Evolutionary conservation across 2,329 filamentous ascomycete genomes (phyloP).

Genomic region (Trichoderma hamatum): DNA sequence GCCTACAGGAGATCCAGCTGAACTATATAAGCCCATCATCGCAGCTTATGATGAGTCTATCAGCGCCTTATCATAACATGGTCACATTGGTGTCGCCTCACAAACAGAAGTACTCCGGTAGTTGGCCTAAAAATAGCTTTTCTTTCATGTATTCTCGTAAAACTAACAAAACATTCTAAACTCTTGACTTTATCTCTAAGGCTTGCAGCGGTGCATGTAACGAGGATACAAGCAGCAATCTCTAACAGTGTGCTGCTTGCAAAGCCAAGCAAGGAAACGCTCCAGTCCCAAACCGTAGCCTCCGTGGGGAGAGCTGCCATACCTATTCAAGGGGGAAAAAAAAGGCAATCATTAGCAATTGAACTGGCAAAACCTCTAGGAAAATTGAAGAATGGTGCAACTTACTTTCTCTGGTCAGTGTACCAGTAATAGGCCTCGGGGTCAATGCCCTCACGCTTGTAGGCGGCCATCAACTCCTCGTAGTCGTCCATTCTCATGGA

Average conservation of each 20-base stretch:
- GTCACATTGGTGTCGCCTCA: no score
- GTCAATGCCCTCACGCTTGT: conserved; percentile 83
- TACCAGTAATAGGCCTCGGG: conserved; percentile 96
- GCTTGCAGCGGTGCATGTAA: conserved; percentile 79
- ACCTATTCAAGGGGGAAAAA: conserved; percentile 40
- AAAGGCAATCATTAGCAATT: not conserved
- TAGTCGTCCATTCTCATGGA: conserved; percentile 95
- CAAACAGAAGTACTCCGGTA: not conserved
- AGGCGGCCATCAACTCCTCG: conserved; percentile 86
- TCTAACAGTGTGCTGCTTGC: conserved; percentile 64
- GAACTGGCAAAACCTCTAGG: not conserved
- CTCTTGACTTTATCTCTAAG: conserved; percentile 47
- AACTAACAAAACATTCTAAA: conserved; percentile 13
- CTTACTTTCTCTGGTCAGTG: conserved; percentile 84
- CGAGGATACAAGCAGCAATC: conserved; percentile 75
- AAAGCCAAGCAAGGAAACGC: conserved; percentile 62
- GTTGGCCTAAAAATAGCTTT: not conserved
- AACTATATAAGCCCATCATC: no score
- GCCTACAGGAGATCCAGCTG: no score
- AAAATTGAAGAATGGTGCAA: not conserved
- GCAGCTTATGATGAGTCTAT: no score
- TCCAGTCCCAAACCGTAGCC: conserved; percentile 80
- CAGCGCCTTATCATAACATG: no score
- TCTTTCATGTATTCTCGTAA: conserved; percentile 12
- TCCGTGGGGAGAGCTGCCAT: conserved; percentile 88